A percentile compares a stretch with the other conserved stretches of the same genome.
Conservation (phyloP, 1,284 basidiomycete species). For the Sanghuangporus weigelae region DNA sequence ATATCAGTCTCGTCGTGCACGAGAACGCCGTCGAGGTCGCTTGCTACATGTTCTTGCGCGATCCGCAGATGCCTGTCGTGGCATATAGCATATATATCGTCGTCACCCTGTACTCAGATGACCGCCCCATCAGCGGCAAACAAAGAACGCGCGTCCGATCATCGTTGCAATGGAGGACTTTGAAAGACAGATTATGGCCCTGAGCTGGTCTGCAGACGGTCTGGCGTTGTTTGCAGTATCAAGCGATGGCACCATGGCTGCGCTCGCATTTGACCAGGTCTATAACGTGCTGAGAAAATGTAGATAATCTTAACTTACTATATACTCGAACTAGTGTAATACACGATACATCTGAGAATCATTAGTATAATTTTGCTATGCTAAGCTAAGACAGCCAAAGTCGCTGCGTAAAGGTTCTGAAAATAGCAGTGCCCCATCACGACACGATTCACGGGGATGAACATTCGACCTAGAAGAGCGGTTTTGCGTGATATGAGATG, state of each 20-base stretch:
- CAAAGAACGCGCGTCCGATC: constrained; percentile 82
- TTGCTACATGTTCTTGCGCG: constrained; percentile 83
- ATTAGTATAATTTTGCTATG: too few relatives aligned
- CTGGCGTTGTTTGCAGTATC: constrained; percentile 91
- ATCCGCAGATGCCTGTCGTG: constrained; percentile 54
- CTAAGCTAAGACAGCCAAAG: too few relatives aligned
- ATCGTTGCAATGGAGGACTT: constrained; percentile 94
- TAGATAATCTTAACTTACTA: too few relatives aligned
- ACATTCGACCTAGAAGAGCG: too few relatives aligned
- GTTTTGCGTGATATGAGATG: too few relatives aligned
- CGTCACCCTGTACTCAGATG: constrained; percentile 87
- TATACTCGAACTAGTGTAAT: neutral
- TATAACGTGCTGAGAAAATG: neutral
- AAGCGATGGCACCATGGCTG: constrained; percentile 90
- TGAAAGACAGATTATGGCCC: constrained; percentile 90
- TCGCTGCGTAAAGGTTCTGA: too few relatives aligned
- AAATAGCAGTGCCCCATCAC: too few relatives aligned
- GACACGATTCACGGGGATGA: too few relatives aligned
- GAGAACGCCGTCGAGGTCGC: constrained; percentile 98
- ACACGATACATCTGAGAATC: too few relatives aligned
- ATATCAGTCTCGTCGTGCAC: constrained; percentile 93
- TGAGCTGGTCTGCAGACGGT: constrained; percentile 91
- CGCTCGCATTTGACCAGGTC: constrained; percentile 71
- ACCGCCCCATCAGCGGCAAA: constrained; percentile 90
- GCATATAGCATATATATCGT: constrained; percentile 80